Base-by-base conservation (phyloP, 345 rosid genomes). In the Physaria fendleri region DNA sequence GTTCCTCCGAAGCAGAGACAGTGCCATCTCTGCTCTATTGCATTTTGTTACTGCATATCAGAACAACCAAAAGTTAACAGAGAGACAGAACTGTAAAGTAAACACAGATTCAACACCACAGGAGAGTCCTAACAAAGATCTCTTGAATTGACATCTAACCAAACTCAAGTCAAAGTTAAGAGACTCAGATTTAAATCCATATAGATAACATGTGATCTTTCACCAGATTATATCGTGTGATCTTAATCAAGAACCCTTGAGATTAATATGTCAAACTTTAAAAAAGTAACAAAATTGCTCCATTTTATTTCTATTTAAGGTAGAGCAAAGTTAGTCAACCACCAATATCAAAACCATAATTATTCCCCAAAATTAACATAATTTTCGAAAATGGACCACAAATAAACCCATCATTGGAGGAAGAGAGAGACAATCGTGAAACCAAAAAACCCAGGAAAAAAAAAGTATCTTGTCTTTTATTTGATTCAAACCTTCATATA, bases 21-120 rank as follows among this genome's bases (percentile, higher is more conserved):
- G 63, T 25, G 99, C 99, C 27, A 21, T 55, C 74, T 85, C 95
- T 10, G 99, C 97, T 73, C 97, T 78, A 55, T 74, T 85, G 77
- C 94, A 93, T 62, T 75, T 87, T 2, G 90, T 93, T 51, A 93
- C 99, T 93, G 95, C 42, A 74, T 57, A 29, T 20, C 56, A 56
- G 3, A 18, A 15, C 7, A 56, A 2, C 7, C 8, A 33, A 8
- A 14, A 2, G 41, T 17, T 35, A 18, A 0, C 49, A 65, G 24
- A 65, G 24, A 8, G 12, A 7, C 13, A 6, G 50, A 17, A 40
- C 24, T 40, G 32, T 8, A 16, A 2, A 9, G 1, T 60, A 44
- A 43, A 59, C 9, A 53, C 29, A 68, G 32, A 9, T 11, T n/a
- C 12, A 20, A 13, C 39, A 56, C 23, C 1, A 56, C 28, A 20